Evolutionary conservation across 2,329 filamentous ascomycete genomes (phyloP).

Genomic region (Fusarium robinianum): DNA sequence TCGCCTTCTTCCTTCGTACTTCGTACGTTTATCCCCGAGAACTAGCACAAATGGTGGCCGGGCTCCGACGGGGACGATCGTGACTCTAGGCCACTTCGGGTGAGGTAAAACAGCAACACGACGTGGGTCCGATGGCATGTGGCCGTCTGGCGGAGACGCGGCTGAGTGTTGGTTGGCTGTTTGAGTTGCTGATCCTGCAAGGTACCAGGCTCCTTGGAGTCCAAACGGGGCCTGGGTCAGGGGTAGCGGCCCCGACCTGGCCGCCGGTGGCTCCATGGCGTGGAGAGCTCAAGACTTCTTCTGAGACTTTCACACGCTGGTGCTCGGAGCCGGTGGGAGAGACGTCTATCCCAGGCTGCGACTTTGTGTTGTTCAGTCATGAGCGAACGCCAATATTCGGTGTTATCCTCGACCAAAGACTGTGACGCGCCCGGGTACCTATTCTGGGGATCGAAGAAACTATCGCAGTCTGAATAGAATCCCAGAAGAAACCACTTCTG

Average conservation of each 20-base stretch:
- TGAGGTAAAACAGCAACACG: constrained; percentile 32
- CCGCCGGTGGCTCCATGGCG: constrained; percentile 8
- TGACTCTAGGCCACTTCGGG: constrained; percentile 30
- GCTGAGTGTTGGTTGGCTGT: constrained; percentile 27
- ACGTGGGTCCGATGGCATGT: constrained; percentile 30
- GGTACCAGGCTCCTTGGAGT: constrained; percentile 27
- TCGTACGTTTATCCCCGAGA: not conserved
- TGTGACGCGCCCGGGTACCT: no score
- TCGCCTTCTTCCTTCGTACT: constrained; percentile 6
- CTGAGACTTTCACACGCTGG: constrained; percentile 1
- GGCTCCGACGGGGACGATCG: constrained; percentile 26
- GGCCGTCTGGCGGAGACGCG: constrained; percentile 23
- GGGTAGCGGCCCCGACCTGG: constrained; percentile 27
- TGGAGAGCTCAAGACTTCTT: constrained; percentile 1
- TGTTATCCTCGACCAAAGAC: not conserved
- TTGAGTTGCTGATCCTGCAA: constrained; percentile 31
- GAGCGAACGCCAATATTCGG: constrained; percentile 2
- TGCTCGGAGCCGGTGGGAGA: constrained; percentile 21
- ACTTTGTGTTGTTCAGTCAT: constrained; percentile 9
- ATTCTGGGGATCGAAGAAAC: no score
- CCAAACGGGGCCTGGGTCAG: constrained; percentile 28
- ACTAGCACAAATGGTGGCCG: constrained; percentile 7
- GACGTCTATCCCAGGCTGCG: constrained; percentile 3
- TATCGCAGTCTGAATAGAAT: no score
- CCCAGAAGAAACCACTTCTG: no score